These are phyloP conservation scores for Hemileccinum impolitum DNA, from an alignment of 768 basidiomycete genomes.

Conservation along the genomic window DNA sequence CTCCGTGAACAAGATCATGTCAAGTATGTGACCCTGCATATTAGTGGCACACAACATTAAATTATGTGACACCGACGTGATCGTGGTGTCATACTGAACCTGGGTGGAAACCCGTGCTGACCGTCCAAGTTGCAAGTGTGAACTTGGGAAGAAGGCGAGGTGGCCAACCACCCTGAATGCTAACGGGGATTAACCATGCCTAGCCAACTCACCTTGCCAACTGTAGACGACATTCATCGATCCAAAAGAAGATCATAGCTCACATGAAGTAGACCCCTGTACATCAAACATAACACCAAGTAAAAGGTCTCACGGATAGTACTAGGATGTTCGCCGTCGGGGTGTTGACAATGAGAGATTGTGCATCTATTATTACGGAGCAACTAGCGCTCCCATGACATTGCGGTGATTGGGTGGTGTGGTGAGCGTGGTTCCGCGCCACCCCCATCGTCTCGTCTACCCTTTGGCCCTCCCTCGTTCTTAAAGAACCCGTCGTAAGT, in stretches of 20 bases:
- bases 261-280: no score
- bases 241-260: no score
- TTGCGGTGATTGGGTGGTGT: conserved; percentile 2
- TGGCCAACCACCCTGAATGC: no score
- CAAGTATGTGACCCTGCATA: not conserved
- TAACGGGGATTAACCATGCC: not conserved
- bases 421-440: not conserved
- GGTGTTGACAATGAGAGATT: not conserved
- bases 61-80: not conserved
- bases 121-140: no score
- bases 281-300: no score
- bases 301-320: no score
- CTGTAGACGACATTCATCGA: no score
- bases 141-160: not conserved
- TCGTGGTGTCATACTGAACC: not conserved
- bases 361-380: no score
- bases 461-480: not conserved
- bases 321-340: no score
- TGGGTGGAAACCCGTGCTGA: not conserved
- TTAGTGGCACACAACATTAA: not conserved
- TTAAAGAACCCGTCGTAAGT: conserved; percentile 8
- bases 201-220: no score
- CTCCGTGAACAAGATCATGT: not conserved
- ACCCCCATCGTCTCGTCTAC: not conserved
- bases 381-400: no score